Base-by-base conservation (phyloP, 208 protist species). In the Wallacemonas sp. region DNA sequence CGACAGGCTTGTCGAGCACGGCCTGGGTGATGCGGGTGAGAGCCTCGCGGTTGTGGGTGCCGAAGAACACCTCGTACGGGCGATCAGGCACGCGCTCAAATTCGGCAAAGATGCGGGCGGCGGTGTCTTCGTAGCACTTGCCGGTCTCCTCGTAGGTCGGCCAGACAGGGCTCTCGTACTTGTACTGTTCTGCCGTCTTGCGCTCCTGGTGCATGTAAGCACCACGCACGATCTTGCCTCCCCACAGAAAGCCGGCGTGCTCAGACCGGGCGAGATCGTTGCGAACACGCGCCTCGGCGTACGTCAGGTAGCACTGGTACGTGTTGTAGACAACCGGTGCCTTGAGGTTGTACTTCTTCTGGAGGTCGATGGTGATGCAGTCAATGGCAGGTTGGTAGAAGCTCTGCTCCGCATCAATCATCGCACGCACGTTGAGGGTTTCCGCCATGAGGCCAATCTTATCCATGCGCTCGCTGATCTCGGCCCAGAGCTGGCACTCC, bases 381-480 rank as follows among this genome's bases (percentile, higher is more conserved):
- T 98, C 97, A 72, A 99, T 98, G 61, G 95, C 95, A 34, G 95
- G 77, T 79, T 99, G 97, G 64, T 98, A 95, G 70, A 98, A 98
- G 28, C 90, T 97, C 82, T 99, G 97, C 86, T 99, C 97, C 11
- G 97, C 97, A 70, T 99, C 97, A 28, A 99, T 77, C 31, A 98
- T 75, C 63, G 95, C 74, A 61, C 86, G 84, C 12, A 97, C 90
- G 22, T 82, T 79, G 31, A 93, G 67, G 46, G 79, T 73, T 42
- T 72, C 70, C 8, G 87, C 90, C 44, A 80, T 91, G 15, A 81
- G 55, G 28, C 80, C 78, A 66, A 97, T 88, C n/a, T 86, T 64
- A 5, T 66, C 64, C 39, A 97, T 68, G 26, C 94, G 81, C 36
- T 66, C 64, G 44, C 82, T 77, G 24, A 96, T 56, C n/a, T 75